Conservation (phyloP, 805 yeast genomes). For the Lipomyces orientalis region DNA sequence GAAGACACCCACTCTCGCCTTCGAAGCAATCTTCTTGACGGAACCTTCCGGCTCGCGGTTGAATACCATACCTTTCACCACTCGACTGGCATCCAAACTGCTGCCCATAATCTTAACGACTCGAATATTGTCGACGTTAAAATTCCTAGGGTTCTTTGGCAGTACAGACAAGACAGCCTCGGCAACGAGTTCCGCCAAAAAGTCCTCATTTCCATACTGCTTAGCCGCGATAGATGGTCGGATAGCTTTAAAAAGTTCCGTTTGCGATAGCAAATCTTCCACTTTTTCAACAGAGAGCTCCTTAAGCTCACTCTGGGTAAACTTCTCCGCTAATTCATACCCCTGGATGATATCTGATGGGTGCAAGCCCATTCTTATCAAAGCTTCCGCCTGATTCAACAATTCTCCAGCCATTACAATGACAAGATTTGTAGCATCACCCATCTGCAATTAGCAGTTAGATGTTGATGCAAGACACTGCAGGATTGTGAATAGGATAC, state of each 20-base stretch:
- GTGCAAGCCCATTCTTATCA: conserved; percentile 81
- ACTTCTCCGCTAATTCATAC: conserved; percentile 82
- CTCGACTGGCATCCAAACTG: conserved; percentile 71
- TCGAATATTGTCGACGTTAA: conserved; percentile 92
- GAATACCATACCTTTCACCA: conserved; percentile 96
- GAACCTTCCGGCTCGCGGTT: conserved; percentile 91
- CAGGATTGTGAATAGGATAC: not conserved
- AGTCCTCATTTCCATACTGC: conserved; percentile 86
- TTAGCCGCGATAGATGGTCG: conserved; percentile 91
- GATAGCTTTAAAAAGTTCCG: conserved; percentile 71
- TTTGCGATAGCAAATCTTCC: conserved; percentile 59
- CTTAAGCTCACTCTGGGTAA: conserved; percentile 53
- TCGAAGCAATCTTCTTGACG: conserved; percentile 63
- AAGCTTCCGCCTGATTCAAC: conserved; percentile 81
- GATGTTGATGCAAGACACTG: not conserved
- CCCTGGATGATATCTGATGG: conserved; percentile 95
- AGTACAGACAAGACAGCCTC: conserved; percentile 82
- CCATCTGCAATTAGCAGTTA: conserved; percentile 58
- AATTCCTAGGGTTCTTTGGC: conserved; percentile 67
- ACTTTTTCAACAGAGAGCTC: conserved; percentile 63
- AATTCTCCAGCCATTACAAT: conserved; percentile 92
- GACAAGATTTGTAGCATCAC: conserved; percentile 93
- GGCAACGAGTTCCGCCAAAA: conserved; percentile 75
- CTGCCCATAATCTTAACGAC: conserved; percentile 98
- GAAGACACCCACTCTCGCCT: conserved; percentile 87